A percentile compares a stretch with the other conserved stretches of the same genome.
These are phyloP conservation scores for Didymosphaeria variabile DNA, from an alignment of 2,329 filamentous ascomycete genomes.

Conservation along the genomic window DNA sequence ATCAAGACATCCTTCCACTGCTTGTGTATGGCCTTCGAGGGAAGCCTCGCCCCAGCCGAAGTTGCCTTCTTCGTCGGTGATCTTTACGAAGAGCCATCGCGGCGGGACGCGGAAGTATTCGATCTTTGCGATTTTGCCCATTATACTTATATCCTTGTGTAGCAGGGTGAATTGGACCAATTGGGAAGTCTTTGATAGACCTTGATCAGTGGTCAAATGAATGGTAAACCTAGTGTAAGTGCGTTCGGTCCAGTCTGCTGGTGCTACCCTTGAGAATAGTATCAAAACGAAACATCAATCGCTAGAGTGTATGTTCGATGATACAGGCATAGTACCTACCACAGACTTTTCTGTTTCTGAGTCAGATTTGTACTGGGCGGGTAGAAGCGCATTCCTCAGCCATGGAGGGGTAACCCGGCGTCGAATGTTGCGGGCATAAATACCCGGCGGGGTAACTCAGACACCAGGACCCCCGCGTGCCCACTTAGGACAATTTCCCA, in stretches of 20 bases:
- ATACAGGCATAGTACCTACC: no score
- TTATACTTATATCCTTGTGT: conserved; percentile 1
- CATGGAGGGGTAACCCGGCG: neutral
- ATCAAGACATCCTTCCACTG: conserved; percentile 77
- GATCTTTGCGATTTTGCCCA: conserved; percentile 71
- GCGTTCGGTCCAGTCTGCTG: no score
- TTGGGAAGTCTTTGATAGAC: no score
- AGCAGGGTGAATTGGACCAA: neutral
- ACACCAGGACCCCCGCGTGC: no score
- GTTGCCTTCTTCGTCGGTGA: conserved; percentile 71
- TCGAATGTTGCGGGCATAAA: conserved; percentile 10
- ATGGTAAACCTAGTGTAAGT: neutral
- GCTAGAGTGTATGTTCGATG: no score
- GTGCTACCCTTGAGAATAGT: no score
- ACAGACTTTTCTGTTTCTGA: no score
- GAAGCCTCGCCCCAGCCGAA: conserved; percentile 79
- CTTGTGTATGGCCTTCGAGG: conserved; percentile 76
- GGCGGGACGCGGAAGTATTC: conserved; percentile 80
- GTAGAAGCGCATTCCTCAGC: no score
- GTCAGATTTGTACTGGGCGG: no score
- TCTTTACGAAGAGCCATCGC: conserved; percentile 80
- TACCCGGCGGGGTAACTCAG: conserved; percentile 3
- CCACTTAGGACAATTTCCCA: conserved; percentile 7
- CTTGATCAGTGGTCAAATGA: no score
- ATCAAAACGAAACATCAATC: no score